These are phyloP conservation scores for Fraxinus ornus DNA, from an alignment of 305 asterid species.

Conservation along the genomic window DNA sequence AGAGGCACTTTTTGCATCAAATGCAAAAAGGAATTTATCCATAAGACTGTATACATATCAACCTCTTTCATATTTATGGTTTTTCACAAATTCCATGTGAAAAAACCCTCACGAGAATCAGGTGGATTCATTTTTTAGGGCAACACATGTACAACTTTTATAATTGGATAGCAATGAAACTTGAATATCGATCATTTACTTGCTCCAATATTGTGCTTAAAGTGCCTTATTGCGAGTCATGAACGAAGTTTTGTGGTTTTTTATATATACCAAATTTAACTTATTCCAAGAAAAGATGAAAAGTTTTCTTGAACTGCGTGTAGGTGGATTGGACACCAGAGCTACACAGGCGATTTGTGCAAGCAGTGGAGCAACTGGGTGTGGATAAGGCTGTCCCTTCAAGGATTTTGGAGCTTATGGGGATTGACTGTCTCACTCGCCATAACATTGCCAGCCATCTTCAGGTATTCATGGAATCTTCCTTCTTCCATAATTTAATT, in stretches of 20 bases:
- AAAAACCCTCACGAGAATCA: conserved; percentile 24
- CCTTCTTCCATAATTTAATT: background rate
- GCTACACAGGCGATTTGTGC: conserved; percentile 80
- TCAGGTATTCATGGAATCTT: conserved; percentile 44
- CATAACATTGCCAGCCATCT: conserved; percentile 97
- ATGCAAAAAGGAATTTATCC: background rate
- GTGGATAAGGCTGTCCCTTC: conserved; percentile 96
- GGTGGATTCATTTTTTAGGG: background rate
- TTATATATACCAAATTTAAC: background rate
- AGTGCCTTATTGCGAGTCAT: background rate
- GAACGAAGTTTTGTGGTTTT: background rate
- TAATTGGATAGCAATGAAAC: background rate
- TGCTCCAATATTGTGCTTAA: background rate
- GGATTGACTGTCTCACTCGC: conserved; percentile 90
- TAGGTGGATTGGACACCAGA: conserved; percentile 99
- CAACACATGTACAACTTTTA: background rate
- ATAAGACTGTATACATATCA: conserved; percentile 8
- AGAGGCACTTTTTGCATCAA: background rate
- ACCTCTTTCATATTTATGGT: conserved; percentile 32
- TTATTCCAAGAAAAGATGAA: conserved; percentile 21
- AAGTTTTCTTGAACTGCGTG: conserved; percentile 30
- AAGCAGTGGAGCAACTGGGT: conserved; percentile 91
- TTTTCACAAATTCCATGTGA: conserved; percentile 28
- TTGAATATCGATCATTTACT: background rate
- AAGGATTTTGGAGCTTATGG: conserved; percentile 87